Base-by-base conservation (phyloP, 2,329 filamentous ascomycete species). In the Chaetomium sp. region DNA sequence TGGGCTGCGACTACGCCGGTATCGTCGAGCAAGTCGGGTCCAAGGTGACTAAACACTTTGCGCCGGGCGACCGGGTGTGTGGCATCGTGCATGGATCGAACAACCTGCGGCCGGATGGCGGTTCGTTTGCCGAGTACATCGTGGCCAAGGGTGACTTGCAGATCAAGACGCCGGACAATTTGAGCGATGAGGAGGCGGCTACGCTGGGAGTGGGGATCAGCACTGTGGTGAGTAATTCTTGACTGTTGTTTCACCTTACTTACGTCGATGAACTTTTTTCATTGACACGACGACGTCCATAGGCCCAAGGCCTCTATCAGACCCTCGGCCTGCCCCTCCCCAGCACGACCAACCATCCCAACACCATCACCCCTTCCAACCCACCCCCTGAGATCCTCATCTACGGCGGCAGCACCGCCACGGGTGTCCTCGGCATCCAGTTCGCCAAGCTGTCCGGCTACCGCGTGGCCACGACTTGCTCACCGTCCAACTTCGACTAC, bases 391-490 rank as follows among this genome's bases (percentile, higher is more conserved):
- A 53, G 10, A 57, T 78, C 42, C 61, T 77, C 27, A 74, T 76
- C 57, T 76, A 77, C 53, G 76, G 74, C 43, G 74, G 73, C 12
- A 77, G 78, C 66, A 83, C 77, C 8, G 80, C 79, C 1, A 81
- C 80, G 0, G 77, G 76, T 65, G 77, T 81, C 45, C 76, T 80
- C 53, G 75, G 68, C 5, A 74, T 78, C 59, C 74, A 76, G 62
- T 73, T 64, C 58, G 73, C 73, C 53, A 72, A 71, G 59, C 63
- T 69, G n/a, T 72, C 71, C 6, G 74, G 72, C 5, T 69, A 70
- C 37, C 66, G 58, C 11, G 71, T 76, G 8, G 64, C 74, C 11
- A 63, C 74, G 0, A 76, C 74, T 0, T 62, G 69, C 6, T 75
- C 74, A 27, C 65, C 67, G 1, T 58, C 59, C 27, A 76, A 77